A percentile compares a stretch with the other conserved stretches of the same genome.
Evolutionary conservation across 139 green algal species (phyloP).

Genomic region (Yamagishiella unicocca): DNA sequence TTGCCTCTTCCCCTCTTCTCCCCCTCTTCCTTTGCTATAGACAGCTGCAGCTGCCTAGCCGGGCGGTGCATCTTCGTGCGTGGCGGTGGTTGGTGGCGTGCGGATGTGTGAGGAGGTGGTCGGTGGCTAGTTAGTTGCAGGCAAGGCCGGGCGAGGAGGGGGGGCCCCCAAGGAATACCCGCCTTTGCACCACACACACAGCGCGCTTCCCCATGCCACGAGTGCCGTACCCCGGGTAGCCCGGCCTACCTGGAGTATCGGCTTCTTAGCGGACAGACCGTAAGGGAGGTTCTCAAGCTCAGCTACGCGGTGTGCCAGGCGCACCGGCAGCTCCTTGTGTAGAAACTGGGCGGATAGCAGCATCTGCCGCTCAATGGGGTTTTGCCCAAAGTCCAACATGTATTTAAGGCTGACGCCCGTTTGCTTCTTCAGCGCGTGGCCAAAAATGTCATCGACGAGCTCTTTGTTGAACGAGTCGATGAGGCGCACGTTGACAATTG

Average conservation of each 20-base stretch:
- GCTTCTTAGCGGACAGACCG: slow-evolving; percentile 90
- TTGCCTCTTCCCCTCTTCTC: too few species aligned
- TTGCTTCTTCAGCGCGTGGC: slow-evolving; percentile 92
- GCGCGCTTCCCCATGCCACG: too few species aligned
- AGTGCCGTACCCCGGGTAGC: too few species aligned
- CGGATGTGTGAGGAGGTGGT: too few species aligned
- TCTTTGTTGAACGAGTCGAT: slow-evolving; percentile 45
- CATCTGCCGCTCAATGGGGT: slow-evolving; percentile 94
- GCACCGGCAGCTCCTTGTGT: slow-evolving; percentile 96
- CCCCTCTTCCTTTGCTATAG: too few species aligned
- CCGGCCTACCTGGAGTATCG: slow-evolving; percentile 92
- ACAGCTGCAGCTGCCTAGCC: too few species aligned
- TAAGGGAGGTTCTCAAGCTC: slow-evolving; percentile 98
- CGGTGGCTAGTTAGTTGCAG: too few species aligned
- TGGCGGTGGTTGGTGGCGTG: too few species aligned
- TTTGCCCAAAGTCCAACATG: slow-evolving; percentile 97
- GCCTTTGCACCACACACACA: too few species aligned
- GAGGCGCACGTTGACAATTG: slow-evolving; percentile 18
- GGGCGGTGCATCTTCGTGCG: too few species aligned
- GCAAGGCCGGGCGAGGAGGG: too few species aligned
- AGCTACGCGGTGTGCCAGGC: slow-evolving; percentile 94
- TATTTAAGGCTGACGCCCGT: slow-evolving; percentile 97
- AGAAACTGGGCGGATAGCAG: slow-evolving; percentile 97
- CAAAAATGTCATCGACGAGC: slow-evolving; percentile 84
- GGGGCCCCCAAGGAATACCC: too few species aligned